Conservation (phyloP, 2,329 filamentous ascomycete species). For the Phialophora chinensis region DNA sequence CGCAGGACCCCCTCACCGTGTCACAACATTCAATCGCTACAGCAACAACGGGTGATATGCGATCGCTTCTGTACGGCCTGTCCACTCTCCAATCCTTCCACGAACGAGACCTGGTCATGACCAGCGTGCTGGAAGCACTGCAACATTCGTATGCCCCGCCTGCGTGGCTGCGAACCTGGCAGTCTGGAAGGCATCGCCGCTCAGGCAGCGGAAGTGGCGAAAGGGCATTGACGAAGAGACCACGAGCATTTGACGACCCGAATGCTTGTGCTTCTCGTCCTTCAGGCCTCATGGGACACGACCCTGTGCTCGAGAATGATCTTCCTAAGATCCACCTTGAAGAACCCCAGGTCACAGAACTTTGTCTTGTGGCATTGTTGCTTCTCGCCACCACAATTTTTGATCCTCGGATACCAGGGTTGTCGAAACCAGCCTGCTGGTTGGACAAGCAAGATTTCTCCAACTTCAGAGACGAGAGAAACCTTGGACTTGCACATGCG, state of each 20-base stretch:
- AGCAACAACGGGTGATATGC: slow-evolving; percentile 21
- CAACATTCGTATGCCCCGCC: slow-evolving; percentile 31
- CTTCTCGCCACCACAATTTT: slow-evolving; percentile 28
- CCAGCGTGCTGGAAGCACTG: slow-evolving; percentile 29
- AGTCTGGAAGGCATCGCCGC: slow-evolving; percentile 19
- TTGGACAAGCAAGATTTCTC: slow-evolving; percentile 19
- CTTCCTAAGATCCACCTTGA: slow-evolving; percentile 20
- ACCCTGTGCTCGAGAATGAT: background rate
- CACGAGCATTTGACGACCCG: slow-evolving; percentile 5
- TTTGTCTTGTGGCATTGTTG: slow-evolving; percentile 30
- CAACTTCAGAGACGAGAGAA: slow-evolving; percentile 22
- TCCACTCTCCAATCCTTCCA: slow-evolving; percentile 27
- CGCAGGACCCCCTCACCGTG: background rate
- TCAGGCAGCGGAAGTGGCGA: slow-evolving; percentile 21
- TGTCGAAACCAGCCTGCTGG: slow-evolving; percentile 12
- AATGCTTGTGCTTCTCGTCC: background rate
- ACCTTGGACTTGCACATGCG: slow-evolving; percentile 30
- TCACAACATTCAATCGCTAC: slow-evolving; percentile 17
- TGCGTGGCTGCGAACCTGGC: slow-evolving; percentile 14
- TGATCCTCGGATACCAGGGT: background rate
- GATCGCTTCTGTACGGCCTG: slow-evolving; percentile 26
- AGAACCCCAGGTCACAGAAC: slow-evolving; percentile 25
- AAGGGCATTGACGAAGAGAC: slow-evolving; percentile 5
- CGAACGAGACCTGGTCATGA: slow-evolving; percentile 26
- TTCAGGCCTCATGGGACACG: background rate